phyloP scores from a whole-genome alignment of 495 filamentous ascomycete genomes.

The Aspergillus ostianus region DNA sequence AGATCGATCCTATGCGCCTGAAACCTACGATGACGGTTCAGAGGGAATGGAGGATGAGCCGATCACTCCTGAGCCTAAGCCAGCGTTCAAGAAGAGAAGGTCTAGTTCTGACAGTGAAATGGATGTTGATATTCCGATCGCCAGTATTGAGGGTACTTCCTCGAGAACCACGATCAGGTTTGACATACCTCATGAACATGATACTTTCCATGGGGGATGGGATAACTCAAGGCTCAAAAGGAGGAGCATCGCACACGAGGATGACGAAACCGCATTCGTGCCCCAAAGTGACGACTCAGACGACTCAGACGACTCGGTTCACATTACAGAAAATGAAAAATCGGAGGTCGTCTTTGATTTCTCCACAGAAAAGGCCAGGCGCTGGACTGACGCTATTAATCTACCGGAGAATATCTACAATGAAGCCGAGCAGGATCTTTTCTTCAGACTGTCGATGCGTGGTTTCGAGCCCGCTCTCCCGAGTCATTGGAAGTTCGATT shows the following conservation, averaged over 20 bases:
- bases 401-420: slow-evolving; percentile 38
- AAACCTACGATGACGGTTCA: neutral
- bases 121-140: too few species aligned
- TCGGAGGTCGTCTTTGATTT: slow-evolving; percentile 28
- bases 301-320: slow-evolving; percentile 4
- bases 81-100: neutral
- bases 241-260: neutral
- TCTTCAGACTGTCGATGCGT: slow-evolving; percentile 54
- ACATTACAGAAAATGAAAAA: slow-evolving; percentile 22
- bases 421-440: slow-evolving; percentile 53
- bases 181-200: neutral
- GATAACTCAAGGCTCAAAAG: neutral
- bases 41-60: neutral
- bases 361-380: slow-evolving; percentile 29
- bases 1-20: neutral
- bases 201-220: neutral
- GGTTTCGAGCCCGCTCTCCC: slow-evolving; percentile 61
- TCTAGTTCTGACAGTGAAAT: neutral
- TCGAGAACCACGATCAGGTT: neutral
- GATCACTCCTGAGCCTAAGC: neutral
- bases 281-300: slow-evolving; percentile 8
- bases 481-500: slow-evolving; percentile 57
- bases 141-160: too few species aligned
- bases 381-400: slow-evolving; percentile 26
- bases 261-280: neutral